Percentiles rank a stretch among this genome's conserved stretches.
These are phyloP conservation scores for Salmacisia buchloeana DNA, from an alignment of 1,284 basidiomycete genomes.

Conservation along the genomic window DNA sequence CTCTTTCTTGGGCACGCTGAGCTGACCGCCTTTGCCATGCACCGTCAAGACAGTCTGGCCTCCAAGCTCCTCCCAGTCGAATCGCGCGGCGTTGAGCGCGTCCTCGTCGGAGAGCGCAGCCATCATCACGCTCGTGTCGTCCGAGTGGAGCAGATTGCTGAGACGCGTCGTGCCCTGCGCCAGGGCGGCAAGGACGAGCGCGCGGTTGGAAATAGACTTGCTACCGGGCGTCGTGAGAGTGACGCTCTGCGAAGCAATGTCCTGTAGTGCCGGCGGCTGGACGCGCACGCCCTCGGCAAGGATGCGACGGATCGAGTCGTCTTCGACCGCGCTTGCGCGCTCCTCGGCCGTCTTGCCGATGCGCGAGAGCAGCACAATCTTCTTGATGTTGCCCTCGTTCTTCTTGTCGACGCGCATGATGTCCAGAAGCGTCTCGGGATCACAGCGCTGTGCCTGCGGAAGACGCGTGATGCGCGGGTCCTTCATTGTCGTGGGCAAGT, in stretches of 20 bases:
- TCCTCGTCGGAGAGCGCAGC: slow-evolving; percentile 66
- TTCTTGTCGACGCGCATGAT: slow-evolving; percentile 95
- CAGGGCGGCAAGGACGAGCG: slow-evolving; percentile 86
- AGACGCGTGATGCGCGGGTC: slow-evolving; percentile 54
- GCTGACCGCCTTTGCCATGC: slow-evolving; percentile 71
- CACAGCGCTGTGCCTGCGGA: slow-evolving; percentile 61
- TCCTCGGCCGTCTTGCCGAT: slow-evolving; percentile 91
- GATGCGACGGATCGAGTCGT: slow-evolving; percentile 72
- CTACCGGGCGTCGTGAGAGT: slow-evolving; percentile 88
- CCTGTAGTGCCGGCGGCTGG: not conserved
- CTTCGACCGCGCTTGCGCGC: slow-evolving; percentile 77
- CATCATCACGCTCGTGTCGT: slow-evolving; percentile 99
- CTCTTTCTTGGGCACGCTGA: slow-evolving; percentile 62
- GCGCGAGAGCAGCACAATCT: slow-evolving; percentile 81
- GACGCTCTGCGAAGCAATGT: slow-evolving; percentile 52
- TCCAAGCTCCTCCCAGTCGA: slow-evolving; percentile 78
- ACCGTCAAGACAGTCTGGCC: slow-evolving; percentile 84
- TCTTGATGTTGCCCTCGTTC: slow-evolving; percentile 80
- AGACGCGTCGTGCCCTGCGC: slow-evolving; percentile 80
- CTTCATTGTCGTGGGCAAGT: slow-evolving; percentile 39
- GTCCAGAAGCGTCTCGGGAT: slow-evolving; percentile 75
- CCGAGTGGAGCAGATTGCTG: slow-evolving; percentile 86
- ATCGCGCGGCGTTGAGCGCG: slow-evolving; percentile 76
- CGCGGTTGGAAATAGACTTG: slow-evolving; percentile 95
- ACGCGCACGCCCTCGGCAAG: slow-evolving; percentile 50